Base-by-base conservation (phyloP, 2,329 filamentous ascomycete genomes). In the Grosmannia clavigera region DNA sequence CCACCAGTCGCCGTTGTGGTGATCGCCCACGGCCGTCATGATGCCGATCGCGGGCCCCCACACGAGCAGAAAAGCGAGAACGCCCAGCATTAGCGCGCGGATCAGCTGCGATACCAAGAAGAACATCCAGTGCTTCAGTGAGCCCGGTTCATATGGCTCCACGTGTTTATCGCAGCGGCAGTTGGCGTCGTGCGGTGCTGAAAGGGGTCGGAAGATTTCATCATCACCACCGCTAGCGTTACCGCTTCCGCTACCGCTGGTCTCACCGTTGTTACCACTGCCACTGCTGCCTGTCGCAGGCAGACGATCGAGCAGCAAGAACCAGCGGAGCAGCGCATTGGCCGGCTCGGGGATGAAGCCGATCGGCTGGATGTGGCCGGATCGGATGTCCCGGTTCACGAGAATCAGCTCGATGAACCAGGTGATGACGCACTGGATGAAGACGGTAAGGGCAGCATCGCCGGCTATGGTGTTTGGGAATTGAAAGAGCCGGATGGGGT, bases 391-490 rank as follows among this genome's bases (percentile, higher is more conserved):
- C 27, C 70, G 69, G 64, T 74, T 75, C 31, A 81, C 77, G n/a
- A 80, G 67, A 33, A 73, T 61, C 43, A 74, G 69, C 65, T 81
- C 77, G 51, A 79, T 69, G 57, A 78, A 68, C 78, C 79, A 82
- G 27, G 79, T 81, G 55, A 79, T 69, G 63, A 78, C 66, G 64
- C 71, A 74, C 67, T 81, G 78, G 57, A 81, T 58, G 62, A 81
- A 70, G 61, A 79, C 73, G n/a, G 79, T 81, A 50, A 81, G 70
- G 46, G 72, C 75, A 3, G 74, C 75, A 66, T 82, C 79, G 58
- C 73, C 75, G 16, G 77, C 73, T 2, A 82, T 70, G 1, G 78
- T 80, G 64, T 78, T 78, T 62, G 79, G 78, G 33, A 79, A 73
- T 62, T 72, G 67, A 65, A 77, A 81, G 54, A 81, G 70, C 19